Conservation (phyloP, 2,329 filamentous ascomycete species). For the Diaporthe amygdali region DNA sequence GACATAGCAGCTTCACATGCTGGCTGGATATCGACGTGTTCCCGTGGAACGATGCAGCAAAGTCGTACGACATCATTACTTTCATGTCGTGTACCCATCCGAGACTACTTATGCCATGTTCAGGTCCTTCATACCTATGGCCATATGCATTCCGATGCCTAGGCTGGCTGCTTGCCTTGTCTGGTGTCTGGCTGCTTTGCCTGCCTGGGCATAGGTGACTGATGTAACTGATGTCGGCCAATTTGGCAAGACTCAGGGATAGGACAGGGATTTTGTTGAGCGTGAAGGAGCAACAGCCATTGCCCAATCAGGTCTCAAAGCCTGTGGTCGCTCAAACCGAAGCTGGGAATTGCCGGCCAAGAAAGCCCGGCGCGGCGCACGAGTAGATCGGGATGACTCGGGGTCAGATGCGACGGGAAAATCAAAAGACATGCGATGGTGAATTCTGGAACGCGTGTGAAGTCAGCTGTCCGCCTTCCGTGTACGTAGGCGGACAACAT, state of each 20-base stretch:
- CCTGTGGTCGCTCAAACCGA: neutral
- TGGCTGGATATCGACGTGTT: neutral
- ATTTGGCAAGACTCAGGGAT: neutral
- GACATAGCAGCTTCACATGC: neutral
- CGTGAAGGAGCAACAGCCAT: neutral
- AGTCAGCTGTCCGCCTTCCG: neutral
- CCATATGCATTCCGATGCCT: neutral
- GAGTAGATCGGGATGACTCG: slow-evolving; percentile 5
- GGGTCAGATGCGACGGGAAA: slow-evolving; percentile 1
- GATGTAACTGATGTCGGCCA: neutral
- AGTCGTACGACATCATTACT: neutral
- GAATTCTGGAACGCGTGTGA: neutral
- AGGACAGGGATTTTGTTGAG: neutral
- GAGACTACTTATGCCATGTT: neutral
- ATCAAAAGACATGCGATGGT: neutral
- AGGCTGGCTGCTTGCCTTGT: neutral
- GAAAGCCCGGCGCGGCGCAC: neutral
- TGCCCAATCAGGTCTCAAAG: slow-evolving; percentile 4
- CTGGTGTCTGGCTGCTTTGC: neutral
- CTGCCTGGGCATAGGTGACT: neutral
- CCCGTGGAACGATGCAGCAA: neutral
- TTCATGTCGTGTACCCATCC: neutral
- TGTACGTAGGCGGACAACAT: neutral
- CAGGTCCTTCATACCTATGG: neutral
- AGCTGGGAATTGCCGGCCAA: slow-evolving; percentile 5